phyloP scores from a whole-genome alignment of 2,329 filamentous ascomycete genomes.

The Claviceps maximensis region DNA sequence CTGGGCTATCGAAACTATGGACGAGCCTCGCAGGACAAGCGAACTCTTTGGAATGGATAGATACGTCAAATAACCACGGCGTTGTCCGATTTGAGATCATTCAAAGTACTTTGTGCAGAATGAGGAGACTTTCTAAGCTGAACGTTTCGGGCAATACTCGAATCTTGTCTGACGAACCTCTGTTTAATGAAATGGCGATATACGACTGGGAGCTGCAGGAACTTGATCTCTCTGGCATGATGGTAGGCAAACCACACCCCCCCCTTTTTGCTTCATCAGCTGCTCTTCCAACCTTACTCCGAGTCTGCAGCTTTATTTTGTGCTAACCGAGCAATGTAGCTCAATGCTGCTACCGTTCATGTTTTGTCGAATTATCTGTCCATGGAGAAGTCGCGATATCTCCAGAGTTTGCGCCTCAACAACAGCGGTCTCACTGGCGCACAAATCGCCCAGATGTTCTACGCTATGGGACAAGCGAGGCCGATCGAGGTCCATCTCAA shows the following conservation, averaged over 20 bases:
- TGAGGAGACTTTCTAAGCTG: conserved; percentile 31
- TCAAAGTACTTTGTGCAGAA: conserved; percentile 28
- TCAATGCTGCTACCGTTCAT: conserved; percentile 35
- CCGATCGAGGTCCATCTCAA: conserved; percentile 36
- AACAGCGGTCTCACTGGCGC: conserved; percentile 38
- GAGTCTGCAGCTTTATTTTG: conserved; percentile 2
- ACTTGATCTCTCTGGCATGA: conserved; percentile 40
- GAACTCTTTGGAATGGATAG: conserved; percentile 31
- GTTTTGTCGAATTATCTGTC: conserved; percentile 34
- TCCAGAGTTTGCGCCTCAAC: conserved; percentile 34
- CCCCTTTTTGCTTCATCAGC: background rate
- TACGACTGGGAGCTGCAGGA: conserved; percentile 35
- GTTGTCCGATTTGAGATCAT: conserved; percentile 35
- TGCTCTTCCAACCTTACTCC: background rate
- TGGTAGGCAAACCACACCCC: conserved; percentile 19
- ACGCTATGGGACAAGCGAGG: conserved; percentile 33
- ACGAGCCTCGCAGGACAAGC: conserved; percentile 31
- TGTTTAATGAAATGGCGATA: conserved; percentile 33
- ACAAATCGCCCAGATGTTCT: conserved; percentile 36
- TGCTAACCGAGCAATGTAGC: conserved; percentile 16
- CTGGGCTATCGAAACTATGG: conserved; percentile 34
- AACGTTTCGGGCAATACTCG: conserved; percentile 39
- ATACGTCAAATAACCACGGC: conserved; percentile 40
- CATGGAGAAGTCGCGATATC: conserved; percentile 23
- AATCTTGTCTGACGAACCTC: conserved; percentile 28